These are phyloP conservation scores for Hypholoma sublateritium DNA, from an alignment of 768 basidiomycete species.

Conservation along the genomic window DNA sequence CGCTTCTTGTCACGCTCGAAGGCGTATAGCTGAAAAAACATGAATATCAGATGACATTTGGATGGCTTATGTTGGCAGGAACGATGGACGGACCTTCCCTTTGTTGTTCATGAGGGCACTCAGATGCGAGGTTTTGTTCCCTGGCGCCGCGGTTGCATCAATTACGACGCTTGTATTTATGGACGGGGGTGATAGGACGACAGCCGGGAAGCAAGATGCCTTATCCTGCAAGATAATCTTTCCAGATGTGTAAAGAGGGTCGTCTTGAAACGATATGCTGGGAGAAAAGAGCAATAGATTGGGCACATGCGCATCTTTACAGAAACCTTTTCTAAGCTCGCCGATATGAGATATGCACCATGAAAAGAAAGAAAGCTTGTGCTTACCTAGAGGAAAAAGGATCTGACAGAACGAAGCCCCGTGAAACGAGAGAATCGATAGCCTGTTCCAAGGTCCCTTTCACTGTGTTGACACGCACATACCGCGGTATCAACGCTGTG, in stretches of 20 bases:
- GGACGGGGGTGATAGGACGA: constrained; percentile 75
- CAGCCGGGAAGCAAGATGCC: constrained; percentile 94
- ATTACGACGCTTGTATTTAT: constrained; percentile 61
- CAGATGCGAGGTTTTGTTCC: constrained; percentile 96
- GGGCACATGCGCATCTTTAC: constrained; percentile 77
- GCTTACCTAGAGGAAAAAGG: constrained; percentile 56
- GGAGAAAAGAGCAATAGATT: constrained; percentile 81
- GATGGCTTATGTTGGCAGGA: not conserved
- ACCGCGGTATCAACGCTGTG: constrained; percentile 74
- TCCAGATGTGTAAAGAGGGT: constrained; percentile 71
- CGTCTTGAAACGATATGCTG: constrained; percentile 61
- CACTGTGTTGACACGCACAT: constrained; percentile 79
- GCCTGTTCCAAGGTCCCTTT: constrained; percentile 70
- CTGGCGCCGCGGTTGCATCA: constrained; percentile 95
- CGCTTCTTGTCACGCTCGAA: constrained; percentile 87
- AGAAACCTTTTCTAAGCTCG: constrained; percentile 56
- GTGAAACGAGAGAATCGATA: constrained; percentile 48
- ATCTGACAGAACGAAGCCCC: constrained; percentile 54
- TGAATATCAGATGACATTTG: not conserved
- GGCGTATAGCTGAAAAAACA: constrained; percentile 61
- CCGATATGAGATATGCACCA: constrained; percentile 4
- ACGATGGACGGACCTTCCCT: constrained; percentile 60
- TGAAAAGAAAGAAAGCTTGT: constrained; percentile 1
- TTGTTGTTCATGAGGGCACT: constrained; percentile 83
- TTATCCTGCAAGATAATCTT: constrained; percentile 96